These are phyloP conservation scores for Lepidium aucheri DNA, from an alignment of 345 rosid genomes.

Conservation along the genomic window DNA sequence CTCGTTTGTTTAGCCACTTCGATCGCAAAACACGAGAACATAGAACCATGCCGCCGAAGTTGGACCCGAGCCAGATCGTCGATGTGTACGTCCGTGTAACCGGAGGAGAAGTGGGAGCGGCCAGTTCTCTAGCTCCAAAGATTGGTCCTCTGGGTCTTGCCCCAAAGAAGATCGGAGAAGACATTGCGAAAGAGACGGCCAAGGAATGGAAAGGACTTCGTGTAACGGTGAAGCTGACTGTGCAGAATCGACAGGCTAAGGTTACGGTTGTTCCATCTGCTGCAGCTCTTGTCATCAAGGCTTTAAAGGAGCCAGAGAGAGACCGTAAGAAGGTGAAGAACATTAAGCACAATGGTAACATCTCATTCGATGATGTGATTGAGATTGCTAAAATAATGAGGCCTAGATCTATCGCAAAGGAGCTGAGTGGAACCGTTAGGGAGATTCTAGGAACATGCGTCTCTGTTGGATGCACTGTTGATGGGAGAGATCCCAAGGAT, in stretches of 20 bases:
- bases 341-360: constrained; percentile 32
- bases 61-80: constrained; percentile 44
- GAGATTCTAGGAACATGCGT: constrained; percentile 37
- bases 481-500: constrained; percentile 52
- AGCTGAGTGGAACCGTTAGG: constrained; percentile 36
- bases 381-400: constrained; percentile 34
- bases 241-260: constrained; percentile 54
- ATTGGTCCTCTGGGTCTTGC: constrained; percentile 63
- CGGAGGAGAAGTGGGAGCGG: constrained; percentile 57
- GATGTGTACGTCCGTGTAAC: constrained; percentile 53
- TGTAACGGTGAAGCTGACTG: constrained; percentile 51
- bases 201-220: constrained; percentile 60
- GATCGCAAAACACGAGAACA: not conserved
- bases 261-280: constrained; percentile 52
- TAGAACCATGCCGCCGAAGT: constrained; percentile 44
- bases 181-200: constrained; percentile 53
- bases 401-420: constrained; percentile 32
- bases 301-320: constrained; percentile 38
- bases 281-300: constrained; percentile 50
- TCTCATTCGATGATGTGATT: constrained; percentile 27
- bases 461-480: constrained; percentile 46
- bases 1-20: not conserved
- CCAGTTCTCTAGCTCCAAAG: constrained; percentile 54
- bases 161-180: constrained; percentile 58
- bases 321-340: constrained; percentile 33